These are phyloP conservation scores for Xylariales sp. DNA, from an alignment of 2,329 filamentous ascomycete species.

Conservation along the genomic window DNA sequence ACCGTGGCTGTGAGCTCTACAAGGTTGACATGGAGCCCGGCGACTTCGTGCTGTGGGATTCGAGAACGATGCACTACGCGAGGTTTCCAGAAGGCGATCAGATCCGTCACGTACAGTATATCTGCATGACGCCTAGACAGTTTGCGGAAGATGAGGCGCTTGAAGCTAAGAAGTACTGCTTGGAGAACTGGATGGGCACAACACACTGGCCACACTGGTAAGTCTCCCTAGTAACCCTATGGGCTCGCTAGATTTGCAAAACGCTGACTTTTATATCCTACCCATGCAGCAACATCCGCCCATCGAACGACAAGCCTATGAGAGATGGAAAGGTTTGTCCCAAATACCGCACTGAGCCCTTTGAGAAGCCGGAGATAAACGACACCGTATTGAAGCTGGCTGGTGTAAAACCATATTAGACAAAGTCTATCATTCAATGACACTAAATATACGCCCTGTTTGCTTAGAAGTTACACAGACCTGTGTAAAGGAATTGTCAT, in stretches of 20 bases:
- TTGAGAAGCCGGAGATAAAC: conserved; percentile 30
- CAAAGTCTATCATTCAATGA: too few species aligned
- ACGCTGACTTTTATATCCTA: conserved; percentile 3
- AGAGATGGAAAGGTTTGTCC: conserved; percentile 29
- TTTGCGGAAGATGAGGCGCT: conserved; percentile 29
- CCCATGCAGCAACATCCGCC: conserved; percentile 33
- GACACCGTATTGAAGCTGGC: conserved; percentile 28
- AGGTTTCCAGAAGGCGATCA: conserved; percentile 27
- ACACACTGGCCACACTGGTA: conserved; percentile 31
- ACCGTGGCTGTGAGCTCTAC: conserved; percentile 29
- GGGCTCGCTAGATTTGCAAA: too few species aligned
- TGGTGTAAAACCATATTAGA: conserved; percentile 24
- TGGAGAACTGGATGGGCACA: conserved; percentile 26
- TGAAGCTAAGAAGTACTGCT: conserved; percentile 26
- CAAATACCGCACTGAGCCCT: conserved; percentile 29
- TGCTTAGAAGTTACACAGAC: too few species aligned
- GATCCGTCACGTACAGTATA: conserved; percentile 30
- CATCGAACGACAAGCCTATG: conserved; percentile 26
- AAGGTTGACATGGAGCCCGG: conserved; percentile 37
- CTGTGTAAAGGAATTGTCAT: too few species aligned
- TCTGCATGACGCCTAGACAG: conserved; percentile 29
- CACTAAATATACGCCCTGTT: too few species aligned
- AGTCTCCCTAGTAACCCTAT: neutral
- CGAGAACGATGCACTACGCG: conserved; percentile 41
- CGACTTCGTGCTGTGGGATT: conserved; percentile 41